A percentile compares a stretch with the other conserved stretches of the same genome.
phyloP scores from a whole-genome alignment of 75 land plant genomes.

The Isoetes taiwanensis region DNA sequence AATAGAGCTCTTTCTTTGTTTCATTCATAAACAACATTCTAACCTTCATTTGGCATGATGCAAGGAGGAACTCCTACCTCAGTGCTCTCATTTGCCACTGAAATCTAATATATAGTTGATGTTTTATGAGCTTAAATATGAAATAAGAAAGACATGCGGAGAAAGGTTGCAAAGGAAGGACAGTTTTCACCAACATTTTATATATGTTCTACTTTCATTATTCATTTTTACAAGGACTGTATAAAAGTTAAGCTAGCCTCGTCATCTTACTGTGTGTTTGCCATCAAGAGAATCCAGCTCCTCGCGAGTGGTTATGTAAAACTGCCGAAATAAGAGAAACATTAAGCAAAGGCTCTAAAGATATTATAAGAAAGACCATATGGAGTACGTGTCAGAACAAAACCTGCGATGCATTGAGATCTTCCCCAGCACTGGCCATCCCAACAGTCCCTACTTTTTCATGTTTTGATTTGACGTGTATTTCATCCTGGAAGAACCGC shows the following conservation, averaged over 20 bases:
- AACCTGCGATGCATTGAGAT: slow-evolving; percentile 98
- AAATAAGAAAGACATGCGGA: too few species aligned
- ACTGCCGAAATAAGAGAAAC: slow-evolving; percentile 31
- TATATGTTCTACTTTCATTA: background rate
- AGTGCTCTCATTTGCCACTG: too few species aligned
- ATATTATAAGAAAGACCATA: background rate
- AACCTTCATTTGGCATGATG: too few species aligned
- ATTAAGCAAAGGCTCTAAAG: background rate
- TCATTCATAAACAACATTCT: too few species aligned
- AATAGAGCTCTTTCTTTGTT: too few species aligned
- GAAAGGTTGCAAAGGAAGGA: too few species aligned
- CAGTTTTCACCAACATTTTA: background rate
- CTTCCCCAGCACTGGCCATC: slow-evolving; percentile 97
- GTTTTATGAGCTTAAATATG: too few species aligned
- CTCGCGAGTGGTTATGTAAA: slow-evolving; percentile 78
- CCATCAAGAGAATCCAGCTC: slow-evolving; percentile 95
- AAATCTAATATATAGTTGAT: too few species aligned
- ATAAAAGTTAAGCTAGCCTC: background rate
- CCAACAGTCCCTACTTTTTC: slow-evolving; percentile 81
- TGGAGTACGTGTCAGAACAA: background rate
- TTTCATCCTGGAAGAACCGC: slow-evolving; percentile 81
- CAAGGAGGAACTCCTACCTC: too few species aligned
- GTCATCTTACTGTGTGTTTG: slow-evolving; percentile 75
- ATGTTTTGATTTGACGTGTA: slow-evolving; percentile 79
- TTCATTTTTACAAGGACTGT: background rate